phyloP scores from a whole-genome alignment of 495 filamentous ascomycete species.

The Opeltia flavorubescens region DNA sequence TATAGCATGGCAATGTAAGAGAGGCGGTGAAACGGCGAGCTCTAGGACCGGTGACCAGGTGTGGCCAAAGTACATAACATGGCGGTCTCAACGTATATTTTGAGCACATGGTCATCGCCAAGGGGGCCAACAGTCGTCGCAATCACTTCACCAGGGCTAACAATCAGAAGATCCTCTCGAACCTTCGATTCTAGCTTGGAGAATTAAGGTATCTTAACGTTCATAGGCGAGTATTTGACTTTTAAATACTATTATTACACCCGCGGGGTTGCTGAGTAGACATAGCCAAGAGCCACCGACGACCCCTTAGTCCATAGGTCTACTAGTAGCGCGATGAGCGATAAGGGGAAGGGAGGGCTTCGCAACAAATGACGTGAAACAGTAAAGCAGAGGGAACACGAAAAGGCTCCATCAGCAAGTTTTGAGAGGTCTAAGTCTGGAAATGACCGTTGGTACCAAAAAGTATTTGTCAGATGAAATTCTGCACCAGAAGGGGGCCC shows the following conservation, averaged over 20 bases:
- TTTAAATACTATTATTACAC: no score
- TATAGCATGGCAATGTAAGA: not conserved
- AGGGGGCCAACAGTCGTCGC: no score
- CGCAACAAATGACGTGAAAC: not conserved
- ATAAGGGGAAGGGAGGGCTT: not conserved
- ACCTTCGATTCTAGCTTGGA: no score
- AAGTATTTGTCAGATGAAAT: no score
- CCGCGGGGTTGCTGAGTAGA: not conserved
- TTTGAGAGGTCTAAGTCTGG: not conserved
- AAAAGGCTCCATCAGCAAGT: not conserved
- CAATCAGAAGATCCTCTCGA: no score
- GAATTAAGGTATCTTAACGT: no score
- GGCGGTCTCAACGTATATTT: no score
- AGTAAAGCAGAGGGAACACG: not conserved
- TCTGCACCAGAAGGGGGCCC: no score
- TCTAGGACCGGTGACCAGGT: slow-evolving; percentile 3
- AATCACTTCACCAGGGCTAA: no score
- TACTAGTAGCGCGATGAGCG: not conserved
- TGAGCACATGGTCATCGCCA: no score
- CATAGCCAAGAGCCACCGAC: not conserved
- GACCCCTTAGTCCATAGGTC: not conserved
- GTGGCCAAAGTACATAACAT: not conserved
- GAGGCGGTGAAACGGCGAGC: not conserved
- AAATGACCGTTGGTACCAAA: not conserved
- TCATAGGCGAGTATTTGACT: no score